phyloP scores from a whole-genome alignment of 495 filamentous ascomycete species.

The Penicillium macrosclerotiorum region DNA sequence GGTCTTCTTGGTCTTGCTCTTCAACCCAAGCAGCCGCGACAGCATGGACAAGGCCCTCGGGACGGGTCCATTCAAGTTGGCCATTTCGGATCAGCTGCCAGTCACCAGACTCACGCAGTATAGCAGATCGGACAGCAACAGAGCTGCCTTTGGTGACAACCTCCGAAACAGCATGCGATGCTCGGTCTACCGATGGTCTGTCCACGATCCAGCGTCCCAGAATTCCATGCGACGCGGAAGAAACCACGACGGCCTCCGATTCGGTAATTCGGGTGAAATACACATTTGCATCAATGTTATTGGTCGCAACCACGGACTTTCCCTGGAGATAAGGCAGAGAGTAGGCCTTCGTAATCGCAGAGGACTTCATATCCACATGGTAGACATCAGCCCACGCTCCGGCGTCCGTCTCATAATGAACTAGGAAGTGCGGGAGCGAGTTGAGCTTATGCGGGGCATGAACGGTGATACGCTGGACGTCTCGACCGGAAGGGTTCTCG shows the following conservation, averaged over 20 bases:
- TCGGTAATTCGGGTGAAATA: slow-evolving; percentile 82
- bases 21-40: slow-evolving; percentile 79
- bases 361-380: slow-evolving; percentile 70
- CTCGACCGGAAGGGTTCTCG: slow-evolving; percentile 52
- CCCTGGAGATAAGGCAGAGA: slow-evolving; percentile 66
- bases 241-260: slow-evolving; percentile 67
- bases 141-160: slow-evolving; percentile 64
- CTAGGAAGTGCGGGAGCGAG: slow-evolving; percentile 75
- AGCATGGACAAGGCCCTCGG: slow-evolving; percentile 74
- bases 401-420: slow-evolving; percentile 70
- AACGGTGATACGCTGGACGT: slow-evolving; percentile 63
- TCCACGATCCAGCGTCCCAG: slow-evolving; percentile 68
- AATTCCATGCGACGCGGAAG: slow-evolving; percentile 72
- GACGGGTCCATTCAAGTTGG: slow-evolving; percentile 72
- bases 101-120: slow-evolving; percentile 68
- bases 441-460: slow-evolving; percentile 70
- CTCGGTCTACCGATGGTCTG: slow-evolving; percentile 32
- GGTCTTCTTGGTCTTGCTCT: slow-evolving; percentile 60
- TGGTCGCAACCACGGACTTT: slow-evolving; percentile 73
- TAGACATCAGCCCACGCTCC: slow-evolving; percentile 83
- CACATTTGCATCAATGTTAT: slow-evolving; percentile 72
- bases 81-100: slow-evolving; percentile 85
- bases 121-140: slow-evolving; percentile 75
- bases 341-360: slow-evolving; percentile 68
- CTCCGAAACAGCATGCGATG: slow-evolving; percentile 74